Evolutionary conservation across 208 protist genomes (phyloP).

Genomic region (Leishmania martiniquensis): DNA sequence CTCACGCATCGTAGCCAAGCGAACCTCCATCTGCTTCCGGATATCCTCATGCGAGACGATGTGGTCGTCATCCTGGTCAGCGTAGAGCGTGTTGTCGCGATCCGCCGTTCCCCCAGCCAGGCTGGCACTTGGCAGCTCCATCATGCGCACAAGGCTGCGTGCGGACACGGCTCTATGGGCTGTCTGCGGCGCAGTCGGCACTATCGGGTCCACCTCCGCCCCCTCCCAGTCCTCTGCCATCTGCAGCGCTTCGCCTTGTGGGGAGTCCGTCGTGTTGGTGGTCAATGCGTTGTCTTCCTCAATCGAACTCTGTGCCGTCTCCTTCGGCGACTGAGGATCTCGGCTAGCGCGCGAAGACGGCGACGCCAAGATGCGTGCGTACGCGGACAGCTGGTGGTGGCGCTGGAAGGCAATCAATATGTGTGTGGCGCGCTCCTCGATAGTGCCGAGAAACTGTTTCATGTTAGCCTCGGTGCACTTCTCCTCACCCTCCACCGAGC

Average conservation of each 20-base stretch:
- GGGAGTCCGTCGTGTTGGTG: slow-evolving; percentile 28
- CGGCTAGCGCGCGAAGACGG: slow-evolving; percentile 9
- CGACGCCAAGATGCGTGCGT: slow-evolving; percentile 5
- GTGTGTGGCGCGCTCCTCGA: slow-evolving; percentile 88
- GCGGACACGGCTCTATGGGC: slow-evolving; percentile 63
- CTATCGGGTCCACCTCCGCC: slow-evolving; percentile 36
- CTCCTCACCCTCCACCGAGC: slow-evolving; percentile 26
- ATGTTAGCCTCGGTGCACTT: slow-evolving; percentile 89
- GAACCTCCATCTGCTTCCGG: slow-evolving; percentile 82
- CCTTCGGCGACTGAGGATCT: slow-evolving; percentile 15
- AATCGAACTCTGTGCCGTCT: slow-evolving; percentile 7
- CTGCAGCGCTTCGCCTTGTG: slow-evolving; percentile 25
- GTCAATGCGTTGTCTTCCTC: slow-evolving; percentile 37
- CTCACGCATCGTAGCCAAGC: slow-evolving; percentile 71
- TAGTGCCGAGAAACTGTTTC: slow-evolving; percentile 85
- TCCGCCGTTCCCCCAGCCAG: slow-evolving; percentile 38
- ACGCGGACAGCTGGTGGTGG: slow-evolving; percentile 29
- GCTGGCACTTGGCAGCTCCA: slow-evolving; percentile 80
- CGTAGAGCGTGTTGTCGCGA: slow-evolving; percentile 32
- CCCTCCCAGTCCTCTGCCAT: slow-evolving; percentile 31
- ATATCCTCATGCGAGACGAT: slow-evolving; percentile 88
- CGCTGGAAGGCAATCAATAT: slow-evolving; percentile 79
- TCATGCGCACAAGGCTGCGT: slow-evolving; percentile 59
- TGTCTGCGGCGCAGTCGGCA: slow-evolving; percentile 48
- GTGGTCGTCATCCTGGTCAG: slow-evolving; percentile 66